A percentile compares a stretch with the other conserved stretches of the same genome.
These are phyloP conservation scores for Colletotrichum salicis DNA, from an alignment of 2,329 filamentous ascomycete genomes.

Conservation along the genomic window DNA sequence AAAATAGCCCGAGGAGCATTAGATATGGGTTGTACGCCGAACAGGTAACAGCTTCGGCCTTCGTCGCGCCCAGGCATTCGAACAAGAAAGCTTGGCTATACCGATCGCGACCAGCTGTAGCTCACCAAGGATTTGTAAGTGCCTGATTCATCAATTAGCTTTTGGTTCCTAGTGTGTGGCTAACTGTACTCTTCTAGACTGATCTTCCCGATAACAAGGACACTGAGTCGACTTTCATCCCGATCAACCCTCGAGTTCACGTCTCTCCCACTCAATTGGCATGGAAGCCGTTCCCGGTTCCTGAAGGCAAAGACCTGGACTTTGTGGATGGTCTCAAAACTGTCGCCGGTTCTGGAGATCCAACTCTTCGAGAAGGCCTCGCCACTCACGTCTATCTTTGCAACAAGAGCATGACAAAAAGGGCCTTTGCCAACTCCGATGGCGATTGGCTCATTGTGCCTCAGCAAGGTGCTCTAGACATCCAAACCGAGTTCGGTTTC, in stretches of 20 bases:
- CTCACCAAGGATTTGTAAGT: slow-evolving; percentile 41
- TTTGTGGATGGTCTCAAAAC: slow-evolving; percentile 60
- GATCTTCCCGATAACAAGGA: slow-evolving; percentile 41
- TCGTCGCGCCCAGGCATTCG: slow-evolving; percentile 43
- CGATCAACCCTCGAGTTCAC: slow-evolving; percentile 56
- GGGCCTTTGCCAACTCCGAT: slow-evolving; percentile 67
- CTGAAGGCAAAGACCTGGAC: slow-evolving; percentile 50
- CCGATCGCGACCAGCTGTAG: slow-evolving; percentile 43
- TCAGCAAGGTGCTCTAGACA: slow-evolving; percentile 72
- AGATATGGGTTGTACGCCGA: slow-evolving; percentile 52
- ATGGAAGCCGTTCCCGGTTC: slow-evolving; percentile 52
- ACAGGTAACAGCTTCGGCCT: slow-evolving; percentile 53
- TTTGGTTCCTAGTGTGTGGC: not conserved
- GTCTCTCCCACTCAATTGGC: slow-evolving; percentile 56
- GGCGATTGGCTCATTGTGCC: slow-evolving; percentile 75
- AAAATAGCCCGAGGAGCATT: slow-evolving; percentile 55
- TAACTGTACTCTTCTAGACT: slow-evolving; percentile 8
- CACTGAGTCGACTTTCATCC: slow-evolving; percentile 54
- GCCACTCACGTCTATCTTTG: slow-evolving; percentile 60
- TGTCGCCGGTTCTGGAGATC: slow-evolving; percentile 60
- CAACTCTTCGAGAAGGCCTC: slow-evolving; percentile 59
- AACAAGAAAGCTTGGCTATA: slow-evolving; percentile 47
- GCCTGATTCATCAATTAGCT: too few species aligned
- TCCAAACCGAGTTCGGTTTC: slow-evolving; percentile 75
- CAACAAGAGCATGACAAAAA: slow-evolving; percentile 57